Conservation (phyloP, 176 grass and related monocot species). For the Lolium perenne region DNA sequence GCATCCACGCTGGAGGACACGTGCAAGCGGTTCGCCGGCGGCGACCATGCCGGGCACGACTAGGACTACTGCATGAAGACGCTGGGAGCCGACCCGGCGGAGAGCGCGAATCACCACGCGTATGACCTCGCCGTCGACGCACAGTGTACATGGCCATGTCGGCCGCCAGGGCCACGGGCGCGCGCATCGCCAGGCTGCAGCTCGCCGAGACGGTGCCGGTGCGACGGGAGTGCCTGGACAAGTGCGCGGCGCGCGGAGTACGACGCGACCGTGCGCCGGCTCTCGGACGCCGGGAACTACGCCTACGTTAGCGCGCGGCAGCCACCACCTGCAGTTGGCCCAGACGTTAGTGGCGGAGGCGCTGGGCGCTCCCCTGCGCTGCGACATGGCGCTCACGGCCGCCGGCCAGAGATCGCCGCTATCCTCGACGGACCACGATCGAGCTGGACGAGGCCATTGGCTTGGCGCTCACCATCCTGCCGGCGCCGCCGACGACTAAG, state of each 20-base stretch:
- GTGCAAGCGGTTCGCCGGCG: slow-evolving; percentile 39
- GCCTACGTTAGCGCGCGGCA: not conserved
- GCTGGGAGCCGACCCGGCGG: slow-evolving; percentile 5
- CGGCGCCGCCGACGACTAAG: too few relatives aligned
- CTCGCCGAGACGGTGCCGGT: not conserved
- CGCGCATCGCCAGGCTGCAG: slow-evolving; percentile 37
- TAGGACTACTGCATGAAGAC: slow-evolving; percentile 51
- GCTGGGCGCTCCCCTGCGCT: slow-evolving; percentile 6
- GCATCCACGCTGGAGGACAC: slow-evolving; percentile 10
- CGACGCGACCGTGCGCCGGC: slow-evolving; percentile 31
- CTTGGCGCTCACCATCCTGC: not conserved
- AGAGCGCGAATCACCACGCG: not conserved
- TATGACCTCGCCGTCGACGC: slow-evolving; percentile 34
- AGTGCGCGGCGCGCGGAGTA: slow-evolving; percentile 39
- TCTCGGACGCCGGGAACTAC: slow-evolving; percentile 29
- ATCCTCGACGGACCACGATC: not conserved
- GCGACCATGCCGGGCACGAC: slow-evolving; percentile 3
- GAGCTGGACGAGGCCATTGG: not conserved
- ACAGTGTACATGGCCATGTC: slow-evolving; percentile 3
- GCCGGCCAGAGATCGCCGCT: slow-evolving; percentile 25
- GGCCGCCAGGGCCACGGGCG: slow-evolving; percentile 28
- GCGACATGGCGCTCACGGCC: slow-evolving; percentile 25
- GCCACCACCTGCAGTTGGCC: not conserved
- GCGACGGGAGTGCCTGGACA: not conserved
- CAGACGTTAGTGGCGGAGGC: not conserved